Evolutionary conservation across 371 early-diverging fungal genomes (phyloP), one percentile per base, ranked within the genome.

Genomic region (Rhizoclosmatium hyalinum): DNA sequence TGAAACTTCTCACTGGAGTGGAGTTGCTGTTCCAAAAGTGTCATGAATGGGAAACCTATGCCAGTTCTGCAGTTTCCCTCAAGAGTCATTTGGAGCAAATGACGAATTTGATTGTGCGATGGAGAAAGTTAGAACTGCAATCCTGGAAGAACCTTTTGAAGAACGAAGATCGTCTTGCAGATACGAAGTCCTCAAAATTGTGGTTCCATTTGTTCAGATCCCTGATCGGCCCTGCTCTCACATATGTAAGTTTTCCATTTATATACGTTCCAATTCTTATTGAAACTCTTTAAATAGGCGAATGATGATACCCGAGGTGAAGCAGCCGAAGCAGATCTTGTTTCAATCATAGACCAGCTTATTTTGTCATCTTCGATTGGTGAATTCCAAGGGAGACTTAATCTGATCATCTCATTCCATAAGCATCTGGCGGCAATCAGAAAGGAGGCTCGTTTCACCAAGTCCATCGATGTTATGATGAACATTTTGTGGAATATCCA

Each of bases 1-100:
- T 95, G 82, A 95, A 95, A 81, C 88, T 96, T 47, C 80, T 98
- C 73, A 92, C 95, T 0, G 98, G 95, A 47, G 66, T 96, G 55
- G 98, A 98, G 79, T 78, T 93, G 42, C 80, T 98, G 44, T 80
- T 98, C 42, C 89, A 89, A 71, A 94, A 95, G 68, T 92, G 94
- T 5, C 91, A 95, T 79, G 98, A 97, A 79, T 98, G 99, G 99
- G 93, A 98, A 83, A 87, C 90, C 6, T 95, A 94, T 75, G 96
- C 97, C 12, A 91, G 93, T 68, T 86, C 91, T 43, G 93, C 93
- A 45, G 91, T 93, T 4, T 94, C 96, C 2, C 67, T 98, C 44
- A 87, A 90, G 54, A 80, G 79, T 3, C 85, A 91, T 70, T 91
- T 94, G 61, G 89, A 91, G 10, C 90, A 92, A n/a, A 81, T 96